Evolutionary conservation across 768 basidiomycete genomes (phyloP), one percentile per base, ranked within the genome.

Genomic region (Tricholomella constricta): DNA sequence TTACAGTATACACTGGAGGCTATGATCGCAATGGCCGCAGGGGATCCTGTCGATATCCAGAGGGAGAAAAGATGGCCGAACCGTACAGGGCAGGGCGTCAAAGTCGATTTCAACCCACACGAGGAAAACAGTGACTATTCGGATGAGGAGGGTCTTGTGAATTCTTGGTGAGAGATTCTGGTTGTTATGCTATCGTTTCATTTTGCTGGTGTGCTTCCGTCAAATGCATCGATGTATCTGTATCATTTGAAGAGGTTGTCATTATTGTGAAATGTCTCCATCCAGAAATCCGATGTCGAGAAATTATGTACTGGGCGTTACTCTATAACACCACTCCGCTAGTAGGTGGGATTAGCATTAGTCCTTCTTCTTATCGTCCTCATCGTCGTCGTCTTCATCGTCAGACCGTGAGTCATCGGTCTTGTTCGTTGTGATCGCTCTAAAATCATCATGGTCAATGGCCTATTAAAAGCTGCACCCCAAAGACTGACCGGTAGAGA

Each of bases 321-420:
- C 11, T 38, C 25, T 26, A 44, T 44, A 44, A 23, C 17, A 50
- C 48, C 20, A 26, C 36, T 31, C 29, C n/a, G 22, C 45, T 11
- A 25, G 23, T 34, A 17, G 31, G 19, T 10, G 47, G 34, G 23
- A 35, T 36, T 42, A 41, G 34, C 11, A 43, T 34, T 54, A 66
- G 31, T 70, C 67, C 25, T 70, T 55, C 51, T 71, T 69, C 20
- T 62, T 50, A 27, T 62, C 31, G 38, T 71, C 68, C n/a, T 62
- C 65, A 12, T 72, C 73, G 22, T 64, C 80, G 32, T 86, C 75
- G 43, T 74, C 85, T 57, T 89, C 88, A 58, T 88, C 88, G 49
- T 92, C 94, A 1, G 93, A 95, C 41, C 94, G 78, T 2, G 84
- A 86, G 63, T 97, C 94, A 15, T 78, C 78, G 10, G 81, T 71